These are phyloP conservation scores for Coniferiporia weirii DNA, from an alignment of 1,284 basidiomycete species.

Conservation along the genomic window DNA sequence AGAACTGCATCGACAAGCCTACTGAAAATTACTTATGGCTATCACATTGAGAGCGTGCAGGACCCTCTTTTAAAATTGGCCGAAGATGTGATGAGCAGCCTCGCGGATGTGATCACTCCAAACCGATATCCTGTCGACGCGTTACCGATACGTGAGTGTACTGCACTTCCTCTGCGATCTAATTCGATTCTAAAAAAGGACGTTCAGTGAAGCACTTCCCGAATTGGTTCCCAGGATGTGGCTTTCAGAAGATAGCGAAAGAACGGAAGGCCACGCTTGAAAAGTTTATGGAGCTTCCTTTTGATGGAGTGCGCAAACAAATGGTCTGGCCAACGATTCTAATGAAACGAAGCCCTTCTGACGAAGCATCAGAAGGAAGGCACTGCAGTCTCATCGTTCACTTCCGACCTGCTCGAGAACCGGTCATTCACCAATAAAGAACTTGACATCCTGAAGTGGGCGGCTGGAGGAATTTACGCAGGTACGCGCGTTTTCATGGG, in stretches of 20 bases:
- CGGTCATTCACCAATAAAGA: neutral
- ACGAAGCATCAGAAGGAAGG: neutral
- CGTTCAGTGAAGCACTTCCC: constrained; percentile 17
- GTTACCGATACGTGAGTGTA: constrained; percentile 13
- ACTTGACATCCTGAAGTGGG: constrained; percentile 3
- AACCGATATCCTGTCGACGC: constrained; percentile 4
- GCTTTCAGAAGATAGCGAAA: constrained; percentile 12
- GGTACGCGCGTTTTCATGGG: neutral
- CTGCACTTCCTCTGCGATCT: neutral
- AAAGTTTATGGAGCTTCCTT: neutral
- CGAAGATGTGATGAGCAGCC: constrained; percentile 3
- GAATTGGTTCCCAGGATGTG: constrained; percentile 17
- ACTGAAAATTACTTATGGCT: constrained; percentile 16
- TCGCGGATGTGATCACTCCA: constrained; percentile 7
- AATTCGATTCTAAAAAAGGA: neutral
- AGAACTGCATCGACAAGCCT: constrained; percentile 3
- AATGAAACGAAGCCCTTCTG: too few species aligned
- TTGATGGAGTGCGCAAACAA: neutral
- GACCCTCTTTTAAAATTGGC: constrained; percentile 11
- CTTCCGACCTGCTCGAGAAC: constrained; percentile 7
- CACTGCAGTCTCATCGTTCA: neutral
- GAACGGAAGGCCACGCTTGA: constrained; percentile 12
- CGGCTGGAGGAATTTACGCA: constrained; percentile 3
- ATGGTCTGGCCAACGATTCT: neutral
- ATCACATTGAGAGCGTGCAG: constrained; percentile 9